These are phyloP conservation scores for Urostyla sp. DNA, from an alignment of 73 alveolate genomes.

Conservation along the genomic window DNA sequence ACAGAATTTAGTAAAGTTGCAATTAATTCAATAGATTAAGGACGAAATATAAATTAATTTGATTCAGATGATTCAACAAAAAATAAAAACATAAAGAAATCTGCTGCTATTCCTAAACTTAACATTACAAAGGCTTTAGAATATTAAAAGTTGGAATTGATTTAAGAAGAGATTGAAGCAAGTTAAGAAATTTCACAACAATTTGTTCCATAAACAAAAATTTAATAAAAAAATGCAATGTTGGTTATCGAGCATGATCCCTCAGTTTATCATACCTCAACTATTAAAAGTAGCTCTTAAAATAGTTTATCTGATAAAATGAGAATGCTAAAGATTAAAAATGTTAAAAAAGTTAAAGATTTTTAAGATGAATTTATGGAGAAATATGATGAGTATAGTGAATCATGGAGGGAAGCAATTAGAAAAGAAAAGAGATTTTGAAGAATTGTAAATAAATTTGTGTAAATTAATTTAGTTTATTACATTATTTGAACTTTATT, in stretches of 20 bases:
- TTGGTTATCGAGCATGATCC: too few species aligned
- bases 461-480: too few species aligned
- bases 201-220: neutral
- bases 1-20: conserved; percentile 42
- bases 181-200: neutral
- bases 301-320: neutral
- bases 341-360: conserved; percentile 14
- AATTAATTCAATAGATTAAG: neutral
- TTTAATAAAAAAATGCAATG: neutral
- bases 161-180: neutral
- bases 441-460: neutral
- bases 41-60: neutral
- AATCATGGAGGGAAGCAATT: conserved; percentile 49
- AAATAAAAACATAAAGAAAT: neutral
- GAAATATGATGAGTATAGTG: conserved; percentile 48
- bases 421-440: conserved; percentile 45
- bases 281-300: neutral
- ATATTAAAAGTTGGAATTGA: neutral
- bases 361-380: conserved; percentile 55
- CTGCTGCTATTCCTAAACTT: conserved; percentile 14
- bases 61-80: neutral
- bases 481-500: too few species aligned
- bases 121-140: conserved; percentile 3
- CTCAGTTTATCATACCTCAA: too few species aligned
- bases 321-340: neutral